phyloP scores from a whole-genome alignment of 345 rosid genomes.

The Nasturtium officinale region DNA sequence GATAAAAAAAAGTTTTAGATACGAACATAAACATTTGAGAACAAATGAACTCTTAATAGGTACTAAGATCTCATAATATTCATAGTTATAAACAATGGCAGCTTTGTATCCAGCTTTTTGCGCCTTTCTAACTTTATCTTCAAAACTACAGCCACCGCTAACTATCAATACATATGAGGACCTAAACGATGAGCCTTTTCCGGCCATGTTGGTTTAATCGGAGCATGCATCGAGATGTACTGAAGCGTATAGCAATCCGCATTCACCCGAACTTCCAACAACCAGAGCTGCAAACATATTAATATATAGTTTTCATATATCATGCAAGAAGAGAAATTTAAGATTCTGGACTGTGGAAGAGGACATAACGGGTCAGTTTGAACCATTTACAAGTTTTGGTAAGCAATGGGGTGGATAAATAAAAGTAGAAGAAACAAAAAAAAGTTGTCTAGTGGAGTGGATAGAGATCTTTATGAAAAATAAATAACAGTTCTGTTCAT shows the following conservation, averaged over 20 bases:
- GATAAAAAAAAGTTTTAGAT: not conserved
- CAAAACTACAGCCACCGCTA: conserved; percentile 77
- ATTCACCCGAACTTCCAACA: conserved; percentile 57
- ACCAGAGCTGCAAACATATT: conserved; percentile 47
- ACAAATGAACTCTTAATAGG: conserved; percentile 54
- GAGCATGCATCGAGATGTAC: conserved; percentile 75
- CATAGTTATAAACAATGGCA: conserved; percentile 62
- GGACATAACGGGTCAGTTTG: not conserved
- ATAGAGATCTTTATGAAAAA: too few relatives aligned
- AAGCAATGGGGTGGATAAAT: too few relatives aligned
- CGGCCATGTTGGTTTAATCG: conserved; percentile 50
- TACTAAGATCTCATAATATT: conserved; percentile 60
- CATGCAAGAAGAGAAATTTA: not conserved
- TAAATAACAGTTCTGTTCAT: too few relatives aligned
- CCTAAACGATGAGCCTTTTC: conserved; percentile 31
- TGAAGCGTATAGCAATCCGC: conserved; percentile 56
- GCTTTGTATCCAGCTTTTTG: conserved; percentile 73
- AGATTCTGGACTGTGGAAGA: not conserved
- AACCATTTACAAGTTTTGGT: not conserved
- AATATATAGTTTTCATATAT: not conserved
- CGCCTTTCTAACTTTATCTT: conserved; percentile 73
- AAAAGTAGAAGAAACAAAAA: too few relatives aligned
- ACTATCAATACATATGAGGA: conserved; percentile 59
- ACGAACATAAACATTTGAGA: not conserved
- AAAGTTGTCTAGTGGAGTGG: too few relatives aligned